A percentile compares a stretch with the other conserved stretches of the same genome.
These are phyloP conservation scores for Canavalia gladiata DNA, from an alignment of 306 rosid species.

Conservation along the genomic window DNA sequence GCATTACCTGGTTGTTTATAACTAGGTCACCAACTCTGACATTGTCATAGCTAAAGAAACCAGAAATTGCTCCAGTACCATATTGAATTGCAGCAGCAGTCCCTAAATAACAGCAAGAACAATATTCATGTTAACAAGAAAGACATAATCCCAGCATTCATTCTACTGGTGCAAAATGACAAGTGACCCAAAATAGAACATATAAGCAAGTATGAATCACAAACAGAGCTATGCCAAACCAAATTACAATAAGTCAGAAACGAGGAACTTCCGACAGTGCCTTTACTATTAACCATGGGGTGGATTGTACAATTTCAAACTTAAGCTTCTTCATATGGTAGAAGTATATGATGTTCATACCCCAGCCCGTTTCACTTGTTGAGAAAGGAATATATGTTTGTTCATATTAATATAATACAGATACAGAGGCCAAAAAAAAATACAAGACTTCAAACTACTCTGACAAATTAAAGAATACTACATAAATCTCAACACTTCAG, in stretches of 20 bases:
- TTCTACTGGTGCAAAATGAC: slow-evolving; percentile 14
- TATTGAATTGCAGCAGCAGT: slow-evolving; percentile 84
- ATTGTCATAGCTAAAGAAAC: slow-evolving; percentile 84
- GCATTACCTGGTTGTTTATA: slow-evolving; percentile 79
- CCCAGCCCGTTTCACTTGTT: neutral
- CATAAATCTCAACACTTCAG: neutral
- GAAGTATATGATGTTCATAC: slow-evolving; percentile 1
- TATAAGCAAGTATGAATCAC: neutral
- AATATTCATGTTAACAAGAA: neutral
- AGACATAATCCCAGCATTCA: slow-evolving; percentile 20
- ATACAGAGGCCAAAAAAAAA: neutral
- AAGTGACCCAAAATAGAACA: slow-evolving; percentile 25
- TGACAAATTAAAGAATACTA: neutral
- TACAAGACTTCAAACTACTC: neutral
- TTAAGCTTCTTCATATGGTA: neutral
- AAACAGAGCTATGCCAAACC: neutral
- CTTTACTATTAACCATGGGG: slow-evolving; percentile 1
- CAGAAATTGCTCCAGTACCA: slow-evolving; percentile 87
- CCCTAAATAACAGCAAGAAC: slow-evolving; percentile 58
- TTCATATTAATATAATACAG: neutral
- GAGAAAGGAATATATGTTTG: slow-evolving; percentile 9
- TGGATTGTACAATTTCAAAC: slow-evolving; percentile 11
- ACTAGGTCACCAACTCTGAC: slow-evolving; percentile 76
- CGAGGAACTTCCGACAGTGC: neutral
- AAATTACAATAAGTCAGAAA: slow-evolving; percentile 17